Percentiles rank a stretch among this genome's conserved stretches.
Conservation (phyloP, 495 filamentous ascomycete species). For the Penicillium angulare region DNA sequence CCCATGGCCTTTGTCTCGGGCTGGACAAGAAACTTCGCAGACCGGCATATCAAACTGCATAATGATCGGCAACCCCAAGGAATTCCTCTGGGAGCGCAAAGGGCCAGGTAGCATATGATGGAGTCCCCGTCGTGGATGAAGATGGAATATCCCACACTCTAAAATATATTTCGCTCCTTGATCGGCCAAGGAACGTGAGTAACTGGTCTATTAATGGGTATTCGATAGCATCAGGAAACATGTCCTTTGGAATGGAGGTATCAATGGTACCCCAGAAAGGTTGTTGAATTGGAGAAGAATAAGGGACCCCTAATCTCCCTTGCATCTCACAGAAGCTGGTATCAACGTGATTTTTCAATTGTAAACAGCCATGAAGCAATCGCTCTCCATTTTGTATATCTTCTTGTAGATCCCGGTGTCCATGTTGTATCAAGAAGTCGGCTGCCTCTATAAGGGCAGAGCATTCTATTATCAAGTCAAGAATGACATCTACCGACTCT, state of each 20-base stretch:
- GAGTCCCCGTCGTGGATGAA: not conserved
- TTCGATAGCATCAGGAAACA: slow-evolving; percentile 8
- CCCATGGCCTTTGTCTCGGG: slow-evolving; percentile 23
- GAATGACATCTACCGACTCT: slow-evolving; percentile 20
- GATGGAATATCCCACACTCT: slow-evolving; percentile 1
- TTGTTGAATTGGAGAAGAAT: not conserved
- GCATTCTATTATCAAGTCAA: slow-evolving; percentile 19
- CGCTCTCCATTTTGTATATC: slow-evolving; percentile 2
- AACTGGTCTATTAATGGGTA: slow-evolving; percentile 23
- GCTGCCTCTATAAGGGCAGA: slow-evolving; percentile 18
- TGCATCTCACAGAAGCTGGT: slow-evolving; percentile 15
- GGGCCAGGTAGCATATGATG: not conserved
- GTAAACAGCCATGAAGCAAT: slow-evolving; percentile 11
- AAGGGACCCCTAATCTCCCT: slow-evolving; percentile 13
- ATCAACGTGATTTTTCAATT: slow-evolving; percentile 16
- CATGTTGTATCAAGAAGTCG: slow-evolving; percentile 9
- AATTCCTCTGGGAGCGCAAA: slow-evolving; percentile 4
- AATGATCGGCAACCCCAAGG: slow-evolving; percentile 15
- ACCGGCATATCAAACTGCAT: slow-evolving; percentile 21
- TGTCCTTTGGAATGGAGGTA: slow-evolving; percentile 2
- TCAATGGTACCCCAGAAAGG: slow-evolving; percentile 11
- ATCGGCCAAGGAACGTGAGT: slow-evolving; percentile 5
- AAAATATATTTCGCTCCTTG: slow-evolving; percentile 2
- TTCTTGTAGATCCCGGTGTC: not conserved
- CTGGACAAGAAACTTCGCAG: slow-evolving; percentile 18